phyloP scores from a whole-genome alignment of 768 basidiomycete genomes.

The Leccinum uliginosum region DNA sequence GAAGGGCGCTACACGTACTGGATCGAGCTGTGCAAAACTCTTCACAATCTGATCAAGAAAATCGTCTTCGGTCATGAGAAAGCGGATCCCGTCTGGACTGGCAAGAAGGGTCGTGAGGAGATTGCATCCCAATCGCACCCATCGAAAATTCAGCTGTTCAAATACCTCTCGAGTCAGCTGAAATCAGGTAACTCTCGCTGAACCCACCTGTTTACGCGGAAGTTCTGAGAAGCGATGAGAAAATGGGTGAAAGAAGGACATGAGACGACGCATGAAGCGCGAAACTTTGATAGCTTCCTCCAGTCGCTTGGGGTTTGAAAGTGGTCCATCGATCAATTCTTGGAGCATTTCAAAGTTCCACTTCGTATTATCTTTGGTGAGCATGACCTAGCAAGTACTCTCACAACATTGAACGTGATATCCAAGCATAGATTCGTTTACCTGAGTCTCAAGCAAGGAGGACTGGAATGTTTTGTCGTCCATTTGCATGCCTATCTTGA shows the following conservation, averaged over 20 bases:
- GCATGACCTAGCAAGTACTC: conserved; percentile 58
- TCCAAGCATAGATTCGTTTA: conserved; percentile 27
- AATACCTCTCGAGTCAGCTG: not conserved
- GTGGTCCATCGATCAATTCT: conserved; percentile 87
- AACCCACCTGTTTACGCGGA: conserved; percentile 55
- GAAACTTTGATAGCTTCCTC: conserved; percentile 93
- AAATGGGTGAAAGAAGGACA: conserved; percentile 92
- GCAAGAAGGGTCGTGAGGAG: conserved; percentile 79
- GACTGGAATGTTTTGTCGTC: conserved; percentile 91
- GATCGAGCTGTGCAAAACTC: conserved; percentile 89
- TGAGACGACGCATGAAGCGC: conserved; percentile 84
- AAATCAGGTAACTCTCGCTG: not conserved
- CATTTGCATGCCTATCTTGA: conserved; percentile 90
- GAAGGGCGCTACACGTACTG: conserved; percentile 46
- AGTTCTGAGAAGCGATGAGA: conserved; percentile 84
- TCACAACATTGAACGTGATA: not conserved
- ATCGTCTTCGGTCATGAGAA: conserved; percentile 77
- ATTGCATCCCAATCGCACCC: conserved; percentile 82
- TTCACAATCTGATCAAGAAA: conserved; percentile 79
- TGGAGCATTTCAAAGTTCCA: conserved; percentile 91
- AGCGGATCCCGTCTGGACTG: conserved; percentile 78
- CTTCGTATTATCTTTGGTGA: conserved; percentile 82
- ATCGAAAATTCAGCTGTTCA: conserved; percentile 67
- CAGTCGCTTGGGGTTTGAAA: conserved; percentile 85
- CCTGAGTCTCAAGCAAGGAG: conserved; percentile 81